Conservation (phyloP, 2,329 filamentous ascomycete genomes). For the Fusarium vanettenii region DNA sequence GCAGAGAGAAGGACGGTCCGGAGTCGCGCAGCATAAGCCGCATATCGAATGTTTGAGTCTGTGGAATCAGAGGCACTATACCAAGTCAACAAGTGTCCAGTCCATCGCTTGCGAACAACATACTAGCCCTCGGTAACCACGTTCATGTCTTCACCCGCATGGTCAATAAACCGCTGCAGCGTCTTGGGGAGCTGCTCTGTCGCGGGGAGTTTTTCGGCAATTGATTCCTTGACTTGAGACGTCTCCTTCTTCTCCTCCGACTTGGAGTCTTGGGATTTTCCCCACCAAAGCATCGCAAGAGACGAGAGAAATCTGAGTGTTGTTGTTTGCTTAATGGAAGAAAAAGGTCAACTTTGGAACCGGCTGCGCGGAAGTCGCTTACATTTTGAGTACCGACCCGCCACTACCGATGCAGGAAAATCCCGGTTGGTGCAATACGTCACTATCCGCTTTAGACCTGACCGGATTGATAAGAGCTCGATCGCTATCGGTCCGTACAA, state of each 20-base stretch:
- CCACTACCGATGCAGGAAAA: slow-evolving; percentile 9
- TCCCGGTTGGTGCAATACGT: background rate
- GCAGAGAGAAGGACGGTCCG: slow-evolving; percentile 90
- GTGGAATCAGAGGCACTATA: slow-evolving; percentile 75
- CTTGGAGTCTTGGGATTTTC: slow-evolving; percentile 51
- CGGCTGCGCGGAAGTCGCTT: slow-evolving; percentile 22
- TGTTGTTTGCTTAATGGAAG: background rate
- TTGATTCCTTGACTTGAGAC: slow-evolving; percentile 43
- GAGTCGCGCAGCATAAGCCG: slow-evolving; percentile 87
- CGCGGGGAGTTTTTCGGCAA: slow-evolving; percentile 61
- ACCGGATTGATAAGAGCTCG: background rate
- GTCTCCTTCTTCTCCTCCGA: slow-evolving; percentile 43
- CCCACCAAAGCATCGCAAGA: slow-evolving; percentile 56
- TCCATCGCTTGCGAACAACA: slow-evolving; percentile 48
- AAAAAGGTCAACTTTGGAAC: background rate
- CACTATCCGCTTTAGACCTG: background rate
- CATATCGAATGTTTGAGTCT: slow-evolving; percentile 88
- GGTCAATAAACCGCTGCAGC: slow-evolving; percentile 70
- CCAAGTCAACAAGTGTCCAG: slow-evolving; percentile 17
- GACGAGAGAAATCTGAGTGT: background rate
- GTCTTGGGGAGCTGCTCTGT: slow-evolving; percentile 63
- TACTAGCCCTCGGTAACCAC: slow-evolving; percentile 84
- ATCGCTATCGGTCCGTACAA: background rate
- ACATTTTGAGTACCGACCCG: slow-evolving; percentile 31
- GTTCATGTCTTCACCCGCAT: slow-evolving; percentile 74